These are phyloP conservation scores for Hypoxylon sp. DNA, from an alignment of 2,329 filamentous ascomycete species.

Conservation along the genomic window DNA sequence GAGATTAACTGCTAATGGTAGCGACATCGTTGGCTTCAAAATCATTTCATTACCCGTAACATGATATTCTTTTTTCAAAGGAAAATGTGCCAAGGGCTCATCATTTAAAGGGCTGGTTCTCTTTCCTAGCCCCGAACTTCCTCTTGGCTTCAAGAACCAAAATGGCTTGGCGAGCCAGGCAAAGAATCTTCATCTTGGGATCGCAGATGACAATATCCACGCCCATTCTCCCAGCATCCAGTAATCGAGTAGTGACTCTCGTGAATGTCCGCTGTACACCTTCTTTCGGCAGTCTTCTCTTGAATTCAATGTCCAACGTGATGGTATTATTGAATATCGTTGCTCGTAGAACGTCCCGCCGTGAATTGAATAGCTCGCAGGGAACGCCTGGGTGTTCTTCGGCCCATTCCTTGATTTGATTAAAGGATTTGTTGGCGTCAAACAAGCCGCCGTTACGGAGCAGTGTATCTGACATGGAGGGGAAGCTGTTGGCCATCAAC, in stretches of 20 bases:
- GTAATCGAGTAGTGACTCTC: constrained; percentile 38
- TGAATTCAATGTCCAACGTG: constrained; percentile 48
- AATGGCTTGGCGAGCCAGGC: constrained; percentile 37
- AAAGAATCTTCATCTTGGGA: constrained; percentile 42
- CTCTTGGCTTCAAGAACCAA: constrained; percentile 40
- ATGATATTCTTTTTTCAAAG: too few species aligned
- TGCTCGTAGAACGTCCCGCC: constrained; percentile 38
- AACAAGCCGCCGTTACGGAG: constrained; percentile 44
- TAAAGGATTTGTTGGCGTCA: constrained; percentile 37
- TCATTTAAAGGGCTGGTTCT: neutral
- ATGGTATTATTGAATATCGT: constrained; percentile 38
- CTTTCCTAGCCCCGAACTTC: constrained; percentile 30
- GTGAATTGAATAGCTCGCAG: constrained; percentile 24
- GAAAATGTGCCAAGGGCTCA: too few species aligned
- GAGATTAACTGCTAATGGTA: too few species aligned
- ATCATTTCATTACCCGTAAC: too few species aligned
- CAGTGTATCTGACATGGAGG: constrained; percentile 48
- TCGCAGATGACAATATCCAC: constrained; percentile 42
- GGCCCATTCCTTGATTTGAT: constrained; percentile 39
- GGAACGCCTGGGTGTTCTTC: constrained; percentile 43
- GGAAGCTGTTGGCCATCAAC: constrained; percentile 46
- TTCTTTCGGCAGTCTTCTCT: constrained; percentile 39
- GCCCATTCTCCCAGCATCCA: constrained; percentile 43
- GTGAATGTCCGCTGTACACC: constrained; percentile 43
- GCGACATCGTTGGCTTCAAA: too few species aligned